phyloP scores from a whole-genome alignment of 1,284 basidiomycete species.

The Ceraceosorus bombacis region DNA sequence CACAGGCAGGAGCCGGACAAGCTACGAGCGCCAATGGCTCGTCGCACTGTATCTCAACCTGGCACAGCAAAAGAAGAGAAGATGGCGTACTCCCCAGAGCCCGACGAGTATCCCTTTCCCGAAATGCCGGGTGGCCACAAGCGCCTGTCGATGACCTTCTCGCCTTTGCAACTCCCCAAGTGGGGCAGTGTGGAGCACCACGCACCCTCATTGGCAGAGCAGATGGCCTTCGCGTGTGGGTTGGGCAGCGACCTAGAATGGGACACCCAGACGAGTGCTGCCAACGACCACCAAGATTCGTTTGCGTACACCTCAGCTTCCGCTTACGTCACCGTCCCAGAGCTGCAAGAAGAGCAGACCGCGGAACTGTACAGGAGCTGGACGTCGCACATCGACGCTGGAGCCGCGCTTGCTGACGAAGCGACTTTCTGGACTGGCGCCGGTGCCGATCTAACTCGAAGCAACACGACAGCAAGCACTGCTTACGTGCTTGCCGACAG shows the following conservation, averaged over 20 bases:
- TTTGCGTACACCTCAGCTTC: neutral
- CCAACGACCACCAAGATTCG: neutral
- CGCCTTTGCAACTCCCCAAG: neutral
- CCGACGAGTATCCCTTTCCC: constrained; percentile 9
- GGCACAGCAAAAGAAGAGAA: neutral
- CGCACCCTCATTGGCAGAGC: constrained; percentile 15
- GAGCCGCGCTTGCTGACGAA: neutral
- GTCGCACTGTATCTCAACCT: constrained; percentile 1
- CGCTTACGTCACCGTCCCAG: neutral
- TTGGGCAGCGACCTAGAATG: constrained; percentile 9
- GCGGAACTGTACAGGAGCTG: neutral
- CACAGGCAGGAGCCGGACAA: neutral
- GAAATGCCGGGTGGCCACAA: constrained; percentile 5
- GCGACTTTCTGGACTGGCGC: neutral
- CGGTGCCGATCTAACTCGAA: neutral
- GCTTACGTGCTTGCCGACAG: neutral
- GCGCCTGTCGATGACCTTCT: neutral
- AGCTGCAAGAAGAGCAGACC: neutral
- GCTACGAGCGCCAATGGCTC: neutral
- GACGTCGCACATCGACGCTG: neutral
- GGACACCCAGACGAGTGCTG: neutral
- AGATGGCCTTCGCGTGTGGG: constrained; percentile 16
- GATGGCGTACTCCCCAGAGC: neutral
- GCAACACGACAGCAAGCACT: neutral
- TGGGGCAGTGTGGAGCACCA: constrained; percentile 8